Evolutionary conservation across 441 rosid genomes (phyloP).

Genomic region (Euphorbia corollata): DNA sequence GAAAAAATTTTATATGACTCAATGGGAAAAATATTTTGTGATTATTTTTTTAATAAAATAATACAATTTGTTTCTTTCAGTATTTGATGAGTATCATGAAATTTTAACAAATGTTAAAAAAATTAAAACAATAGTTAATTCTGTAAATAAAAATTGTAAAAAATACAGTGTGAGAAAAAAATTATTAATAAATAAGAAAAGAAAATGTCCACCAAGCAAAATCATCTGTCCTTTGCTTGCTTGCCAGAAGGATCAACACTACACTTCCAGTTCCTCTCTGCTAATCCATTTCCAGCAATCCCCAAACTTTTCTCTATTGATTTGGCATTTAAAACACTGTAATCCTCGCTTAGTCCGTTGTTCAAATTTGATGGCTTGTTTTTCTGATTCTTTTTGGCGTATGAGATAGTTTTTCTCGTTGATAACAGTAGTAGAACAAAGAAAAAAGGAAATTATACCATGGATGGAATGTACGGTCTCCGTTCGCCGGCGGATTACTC

Average conservation of each 20-base stretch:
- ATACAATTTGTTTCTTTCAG: too few species aligned
- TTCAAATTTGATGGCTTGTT: neutral
- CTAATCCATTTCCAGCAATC: constrained; percentile 32
- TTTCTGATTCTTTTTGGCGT: neutral
- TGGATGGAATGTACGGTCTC: constrained; percentile 76
- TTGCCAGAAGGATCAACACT: constrained; percentile 26
- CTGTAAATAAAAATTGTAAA: too few species aligned
- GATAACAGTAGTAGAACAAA: neutral
- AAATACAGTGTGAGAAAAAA: too few species aligned
- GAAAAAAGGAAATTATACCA: constrained; percentile 6
- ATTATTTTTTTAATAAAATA: too few species aligned
- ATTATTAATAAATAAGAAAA: too few species aligned
- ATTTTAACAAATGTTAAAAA: too few species aligned
- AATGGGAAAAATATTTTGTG: too few species aligned
- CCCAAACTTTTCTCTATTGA: too few species aligned
- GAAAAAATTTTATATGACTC: too few species aligned
- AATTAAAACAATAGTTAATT: too few species aligned
- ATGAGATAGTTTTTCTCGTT: too few species aligned
- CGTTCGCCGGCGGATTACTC: constrained; percentile 47
- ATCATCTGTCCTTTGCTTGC: constrained; percentile 13
- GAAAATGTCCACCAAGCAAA: neutral
- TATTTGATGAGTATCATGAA: too few species aligned
- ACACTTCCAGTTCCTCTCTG: constrained; percentile 26
- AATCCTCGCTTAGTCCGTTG: neutral
- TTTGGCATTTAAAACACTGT: constrained; percentile 10